Percentiles rank a stretch among this genome's conserved stretches.
Conservation (phyloP, 345 rosid genomes). For the Isatis tinctoria region DNA sequence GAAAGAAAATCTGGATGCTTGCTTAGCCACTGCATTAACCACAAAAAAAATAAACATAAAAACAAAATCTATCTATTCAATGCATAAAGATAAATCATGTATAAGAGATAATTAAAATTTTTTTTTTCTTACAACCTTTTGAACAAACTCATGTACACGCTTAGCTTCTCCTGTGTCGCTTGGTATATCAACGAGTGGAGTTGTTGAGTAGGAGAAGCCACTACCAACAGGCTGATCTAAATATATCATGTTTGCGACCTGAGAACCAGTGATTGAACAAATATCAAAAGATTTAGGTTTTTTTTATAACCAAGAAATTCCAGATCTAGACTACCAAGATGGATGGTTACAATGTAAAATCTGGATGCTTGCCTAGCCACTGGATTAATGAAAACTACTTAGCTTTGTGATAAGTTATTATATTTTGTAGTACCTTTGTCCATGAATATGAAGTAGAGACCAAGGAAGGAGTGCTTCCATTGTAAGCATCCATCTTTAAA, state of each 20-base stretch:
- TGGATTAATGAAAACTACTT: neutral
- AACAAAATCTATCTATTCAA: neutral
- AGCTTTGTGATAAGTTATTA: neutral
- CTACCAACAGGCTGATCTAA: no score
- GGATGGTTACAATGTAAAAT: neutral
- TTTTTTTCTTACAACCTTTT: neutral
- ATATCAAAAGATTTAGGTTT: neutral
- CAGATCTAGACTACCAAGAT: neutral
- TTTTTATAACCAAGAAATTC: neutral
- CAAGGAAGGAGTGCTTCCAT: neutral
- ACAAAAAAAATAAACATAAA: neutral
- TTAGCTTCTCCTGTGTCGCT: neutral
- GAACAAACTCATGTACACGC: neutral
- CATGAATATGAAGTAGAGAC: neutral
- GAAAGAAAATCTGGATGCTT: neutral
- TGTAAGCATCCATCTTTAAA: neutral
- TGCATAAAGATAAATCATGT: neutral
- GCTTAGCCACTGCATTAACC: neutral
- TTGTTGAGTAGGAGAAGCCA: neutral
- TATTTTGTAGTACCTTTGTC: neutral
- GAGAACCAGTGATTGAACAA: neutral
- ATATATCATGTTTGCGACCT: no score
- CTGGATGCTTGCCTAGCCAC: neutral
- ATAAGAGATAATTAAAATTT: neutral
- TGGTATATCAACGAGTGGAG: neutral